Evolutionary conservation across 768 basidiomycete genomes (phyloP).

Genomic region (Neoboletus subvelutipes): DNA sequence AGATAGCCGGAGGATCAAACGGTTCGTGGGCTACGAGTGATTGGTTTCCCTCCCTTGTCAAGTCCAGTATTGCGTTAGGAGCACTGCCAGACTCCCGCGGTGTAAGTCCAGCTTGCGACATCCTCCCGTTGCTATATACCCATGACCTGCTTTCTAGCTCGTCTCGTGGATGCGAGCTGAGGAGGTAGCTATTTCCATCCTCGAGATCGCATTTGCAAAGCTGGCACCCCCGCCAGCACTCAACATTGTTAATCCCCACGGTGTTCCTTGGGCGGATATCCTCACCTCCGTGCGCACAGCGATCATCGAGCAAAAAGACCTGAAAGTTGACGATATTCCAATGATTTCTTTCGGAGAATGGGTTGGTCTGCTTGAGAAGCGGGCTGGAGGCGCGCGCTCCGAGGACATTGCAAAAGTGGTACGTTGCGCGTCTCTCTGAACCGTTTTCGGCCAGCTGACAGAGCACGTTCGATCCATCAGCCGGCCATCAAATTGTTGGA

Average conservation of each 20-base stretch:
- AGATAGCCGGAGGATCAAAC: conserved; percentile 33
- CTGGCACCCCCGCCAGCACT: conserved; percentile 22
- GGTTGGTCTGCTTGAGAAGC: conserved; percentile 29
- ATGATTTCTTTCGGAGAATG: conserved; percentile 31
- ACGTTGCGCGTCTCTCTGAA: not conserved
- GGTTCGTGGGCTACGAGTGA: conserved; percentile 36
- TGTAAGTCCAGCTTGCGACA: conserved; percentile 13
- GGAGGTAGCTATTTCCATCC: conserved; percentile 31
- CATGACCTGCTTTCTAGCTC: conserved; percentile 15
- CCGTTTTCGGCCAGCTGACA: not conserved
- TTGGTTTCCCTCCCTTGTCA: conserved; percentile 37
- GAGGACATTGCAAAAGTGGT: conserved; percentile 6
- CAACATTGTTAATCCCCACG: conserved; percentile 39
- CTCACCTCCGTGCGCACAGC: conserved; percentile 23
- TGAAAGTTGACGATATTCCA: conserved; percentile 13
- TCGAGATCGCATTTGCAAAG: conserved; percentile 33
- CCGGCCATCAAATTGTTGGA: conserved; percentile 34
- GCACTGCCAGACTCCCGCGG: conserved; percentile 32
- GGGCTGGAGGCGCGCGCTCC: conserved; percentile 15
- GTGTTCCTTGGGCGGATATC: conserved; percentile 31
- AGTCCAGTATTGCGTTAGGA: conserved; percentile 29
- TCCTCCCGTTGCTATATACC: no score
- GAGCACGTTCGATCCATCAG: conserved; percentile 11
- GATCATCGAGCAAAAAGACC: conserved; percentile 12
- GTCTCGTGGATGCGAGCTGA: conserved; percentile 41